Base-by-base conservation (phyloP, 306 rosid species). In the Medicago arabica region DNA sequence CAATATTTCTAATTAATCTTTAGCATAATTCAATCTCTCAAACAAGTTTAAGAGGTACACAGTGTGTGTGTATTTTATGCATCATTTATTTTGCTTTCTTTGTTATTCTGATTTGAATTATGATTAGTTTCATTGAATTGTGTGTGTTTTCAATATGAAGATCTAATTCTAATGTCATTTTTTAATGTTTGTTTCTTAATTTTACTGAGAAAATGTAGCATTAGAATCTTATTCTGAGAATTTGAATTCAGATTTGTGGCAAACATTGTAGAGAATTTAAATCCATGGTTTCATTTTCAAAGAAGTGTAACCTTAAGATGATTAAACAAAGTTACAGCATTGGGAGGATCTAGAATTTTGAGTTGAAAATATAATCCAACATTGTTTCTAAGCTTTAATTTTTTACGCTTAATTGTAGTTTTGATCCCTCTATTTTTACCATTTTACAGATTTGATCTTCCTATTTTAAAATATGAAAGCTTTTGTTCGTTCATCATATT, bases 11-110 rank as follows among this genome's bases (percentile, higher is more conserved):
- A 67, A 72, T 53, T 53, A 57, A 28, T 75, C 70, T 74, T 69
- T 47, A 18, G 15, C 84, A 71, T 75, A 71, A 78, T 85, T 75
- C 84, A 46, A 16, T 59, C 73, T 34, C 67, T 21, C 79, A 83
- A 68, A 69, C 64, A 82, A 76, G 17, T 76, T 72, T 75, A 60
- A 67, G 25, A 86, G 84, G 87, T 61, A 76, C 67, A 23, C 71
- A 28, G 31, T 28, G 31, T 28, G 31, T 28, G 31, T 28, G 31
- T 28, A 81, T 70, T 71, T 19, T 75, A 4, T 17, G 25, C 49
- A 58, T 61, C 49, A 61, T 82, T 67, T 78, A 3, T 31, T n/a
- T 12, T 78, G 23, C n/a, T 31, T 8, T 66, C 6, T 18, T 41
- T 41, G 51, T 40, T 10, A 39, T 65, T 23, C 2, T 23, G 8